Percentiles rank a stretch among this genome's conserved stretches.
Conservation (phyloP, 495 filamentous ascomycete genomes). For the Cetradonia linearis region DNA sequence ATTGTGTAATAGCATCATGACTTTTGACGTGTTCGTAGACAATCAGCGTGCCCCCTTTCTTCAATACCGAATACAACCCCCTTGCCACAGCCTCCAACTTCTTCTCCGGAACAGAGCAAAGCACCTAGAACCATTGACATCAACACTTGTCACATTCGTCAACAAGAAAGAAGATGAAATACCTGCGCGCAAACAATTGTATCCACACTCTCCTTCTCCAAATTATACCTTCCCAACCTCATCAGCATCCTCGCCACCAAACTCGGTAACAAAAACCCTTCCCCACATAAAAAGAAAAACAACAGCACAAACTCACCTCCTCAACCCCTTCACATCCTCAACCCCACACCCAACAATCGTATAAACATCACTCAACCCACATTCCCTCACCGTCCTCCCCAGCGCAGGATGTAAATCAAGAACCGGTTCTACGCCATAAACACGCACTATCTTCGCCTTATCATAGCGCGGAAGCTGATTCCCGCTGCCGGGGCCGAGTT, state of each 20-base stretch:
- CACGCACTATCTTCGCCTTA: constrained; percentile 25
- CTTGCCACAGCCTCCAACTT: constrained; percentile 42
- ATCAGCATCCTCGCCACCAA: no score
- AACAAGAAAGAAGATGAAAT: not conserved
- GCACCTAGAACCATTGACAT: constrained; percentile 51
- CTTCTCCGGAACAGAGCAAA: constrained; percentile 60
- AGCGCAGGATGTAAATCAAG: constrained; percentile 42
- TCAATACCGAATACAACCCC: constrained; percentile 52
- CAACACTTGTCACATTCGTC: not conserved
- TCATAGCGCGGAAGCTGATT: constrained; percentile 38
- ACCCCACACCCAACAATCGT: constrained; percentile 53
- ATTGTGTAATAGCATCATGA: constrained; percentile 11
- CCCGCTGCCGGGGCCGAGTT: constrained; percentile 41
- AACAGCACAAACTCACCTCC: no score
- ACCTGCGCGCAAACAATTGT: constrained; percentile 35
- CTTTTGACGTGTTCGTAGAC: constrained; percentile 58
- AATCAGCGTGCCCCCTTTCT: constrained; percentile 57
- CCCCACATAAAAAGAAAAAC: no score
- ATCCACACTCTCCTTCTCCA: constrained; percentile 49
- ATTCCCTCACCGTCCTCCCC: constrained; percentile 33
- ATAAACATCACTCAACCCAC: constrained; percentile 51
- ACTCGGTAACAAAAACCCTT: no score
- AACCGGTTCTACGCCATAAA: constrained; percentile 42
- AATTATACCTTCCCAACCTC: constrained; percentile 33
- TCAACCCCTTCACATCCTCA: constrained; percentile 34